Conservation (phyloP, 2,329 filamentous ascomycete genomes). For the Alternaria tenuissima region DNA sequence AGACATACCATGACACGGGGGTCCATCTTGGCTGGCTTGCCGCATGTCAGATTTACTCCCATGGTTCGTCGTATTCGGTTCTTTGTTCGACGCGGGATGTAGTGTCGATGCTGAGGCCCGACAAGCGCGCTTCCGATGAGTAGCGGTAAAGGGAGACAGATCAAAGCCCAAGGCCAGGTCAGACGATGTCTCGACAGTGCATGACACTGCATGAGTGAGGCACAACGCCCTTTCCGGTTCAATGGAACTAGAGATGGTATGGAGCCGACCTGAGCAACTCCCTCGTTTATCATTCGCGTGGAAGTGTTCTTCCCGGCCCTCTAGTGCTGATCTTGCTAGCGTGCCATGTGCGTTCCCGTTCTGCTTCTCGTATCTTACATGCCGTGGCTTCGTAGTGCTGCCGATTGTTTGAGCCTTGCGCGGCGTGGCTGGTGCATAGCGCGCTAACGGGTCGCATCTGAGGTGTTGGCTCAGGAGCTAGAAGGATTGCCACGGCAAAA, state of each 20-base stretch:
- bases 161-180: conserved; percentile 1
- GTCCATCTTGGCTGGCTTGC: neutral
- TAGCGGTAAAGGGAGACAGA: neutral
- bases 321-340: conserved; percentile 15
- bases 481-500: neutral
- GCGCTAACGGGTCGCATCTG: neutral
- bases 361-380: conserved; percentile 3
- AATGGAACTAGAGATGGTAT: neutral
- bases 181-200: conserved; percentile 3
- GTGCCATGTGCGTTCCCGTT: conserved; percentile 19
- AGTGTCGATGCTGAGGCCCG: neutral
- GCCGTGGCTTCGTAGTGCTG: conserved; percentile 1
- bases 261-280: conserved; percentile 3
- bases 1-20: neutral
- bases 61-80: neutral
- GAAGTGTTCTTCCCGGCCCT: conserved; percentile 6
- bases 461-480: neutral
- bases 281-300: conserved; percentile 15
- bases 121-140: neutral
- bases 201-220: conserved; percentile 2
- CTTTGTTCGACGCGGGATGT: neutral
- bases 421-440: neutral
- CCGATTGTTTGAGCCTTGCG: conserved; percentile 3
- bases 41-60: neutral
- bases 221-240: conserved; percentile 4